Base-by-base conservation (phyloP, 257 asterid genomes). In the Buddleja alternifolia region DNA sequence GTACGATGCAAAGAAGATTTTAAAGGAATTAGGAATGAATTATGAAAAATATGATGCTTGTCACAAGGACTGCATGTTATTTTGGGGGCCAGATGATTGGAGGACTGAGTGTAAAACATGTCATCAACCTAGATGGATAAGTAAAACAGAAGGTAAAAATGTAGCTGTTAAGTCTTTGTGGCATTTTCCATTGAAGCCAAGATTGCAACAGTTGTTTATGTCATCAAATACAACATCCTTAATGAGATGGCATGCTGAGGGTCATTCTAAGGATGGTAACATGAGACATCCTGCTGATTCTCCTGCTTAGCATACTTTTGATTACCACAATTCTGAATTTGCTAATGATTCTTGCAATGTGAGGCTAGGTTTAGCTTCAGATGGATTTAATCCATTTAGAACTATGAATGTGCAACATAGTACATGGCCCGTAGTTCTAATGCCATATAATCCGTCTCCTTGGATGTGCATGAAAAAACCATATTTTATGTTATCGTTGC, bases 331-430 rank as follows among this genome's bases (percentile, higher is more conserved):
- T 48, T 39, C 24, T 1, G 32, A 42, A 19, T 73, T 73, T 37
- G 69, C 67, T 45, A 58, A 12, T n/a, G 63, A 67, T 40, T n/a
- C n/a, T n/a, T n/a, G n/a, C n/a, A n/a, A n/a, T n/a, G n/a, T n/a
- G n/a, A n/a, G n/a, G n/a, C n/a, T n/a, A n/a, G n/a, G n/a, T n/a
- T n/a, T n/a, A n/a, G n/a, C n/a, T n/a, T n/a, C n/a, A n/a, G n/a
- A n/a, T 56, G 69, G 80, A 0, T 69, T 60, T 37, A 75, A 53
- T 46, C 71, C 48, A 2, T 75, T 74, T 11, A 67, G 52, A 4
- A 34, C 10, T 6, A 75, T 44, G 71, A 48, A 23, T 74, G 57
- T 32, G 2, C 0, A 37, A 2, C 63, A 75, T 15, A 75, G 50
- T 40, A 68, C 71, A 6, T 68, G 71, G 75, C 75, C 55, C 0